These are phyloP conservation scores for Chrysanthemum lavandulifolium DNA, from an alignment of 129 eudicot genomes.

Conservation along the genomic window DNA sequence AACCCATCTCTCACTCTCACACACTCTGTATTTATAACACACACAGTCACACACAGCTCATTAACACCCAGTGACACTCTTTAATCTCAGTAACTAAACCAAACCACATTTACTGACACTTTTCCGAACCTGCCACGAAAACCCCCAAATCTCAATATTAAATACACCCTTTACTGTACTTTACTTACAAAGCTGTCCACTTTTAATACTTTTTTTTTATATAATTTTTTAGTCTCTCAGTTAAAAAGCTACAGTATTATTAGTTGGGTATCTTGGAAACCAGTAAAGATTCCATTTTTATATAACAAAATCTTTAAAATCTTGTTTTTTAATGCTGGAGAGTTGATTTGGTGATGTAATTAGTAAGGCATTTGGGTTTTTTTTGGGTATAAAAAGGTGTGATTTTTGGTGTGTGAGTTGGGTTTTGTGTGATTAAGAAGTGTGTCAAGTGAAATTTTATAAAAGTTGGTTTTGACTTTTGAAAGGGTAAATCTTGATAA, in stretches of 20 bases:
- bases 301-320: conserved; percentile 15
- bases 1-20: conserved; percentile 11
- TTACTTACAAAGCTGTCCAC: conserved; percentile 15
- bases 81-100: conserved; percentile 2
- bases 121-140: conserved; percentile 33
- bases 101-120: no score
- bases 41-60: neutral
- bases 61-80: neutral
- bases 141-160: neutral
- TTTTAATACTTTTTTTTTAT: neutral
- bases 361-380: conserved; percentile 12
- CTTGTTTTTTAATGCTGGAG: neutral
- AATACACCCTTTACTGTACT: conserved; percentile 23
- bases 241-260: conserved; percentile 1
- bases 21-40: conserved; percentile 12
- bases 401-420: neutral
- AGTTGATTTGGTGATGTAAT: no score
- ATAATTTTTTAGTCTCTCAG: neutral
- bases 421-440: neutral
- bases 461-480: neutral
- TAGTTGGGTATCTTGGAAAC: conserved; percentile 40
- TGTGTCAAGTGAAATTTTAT: neutral
- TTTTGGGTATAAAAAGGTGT: neutral
- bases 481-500: conserved; percentile 24
- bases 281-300: conserved; percentile 27